phyloP scores from a whole-genome alignment of 1,139 yeast genomes.

The Candida sanyaensis region DNA sequence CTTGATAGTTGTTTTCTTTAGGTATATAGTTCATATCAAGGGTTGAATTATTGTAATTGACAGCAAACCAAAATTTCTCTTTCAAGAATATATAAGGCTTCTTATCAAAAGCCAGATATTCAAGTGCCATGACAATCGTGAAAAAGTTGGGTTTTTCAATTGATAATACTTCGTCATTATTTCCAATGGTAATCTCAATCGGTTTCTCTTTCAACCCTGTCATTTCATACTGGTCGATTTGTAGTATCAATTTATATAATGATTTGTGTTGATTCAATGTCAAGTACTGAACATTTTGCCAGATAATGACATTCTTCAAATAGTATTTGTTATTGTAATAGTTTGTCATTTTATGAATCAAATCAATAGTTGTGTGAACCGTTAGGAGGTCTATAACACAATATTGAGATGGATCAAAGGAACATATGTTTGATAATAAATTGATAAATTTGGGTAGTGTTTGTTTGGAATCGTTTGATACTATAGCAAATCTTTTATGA shows the following conservation, averaged over 20 bases:
- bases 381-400: slow-evolving; percentile 20
- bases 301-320: slow-evolving; percentile 22
- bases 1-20: slow-evolving; percentile 3
- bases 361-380: slow-evolving; percentile 12
- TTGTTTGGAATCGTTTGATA: slow-evolving; percentile 15
- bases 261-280: slow-evolving; percentile 22
- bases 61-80: slow-evolving; percentile 44
- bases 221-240: slow-evolving; percentile 34
- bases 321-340: slow-evolving; percentile 6
- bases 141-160: slow-evolving; percentile 24
- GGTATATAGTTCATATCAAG: slow-evolving; percentile 1
- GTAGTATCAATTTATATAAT: slow-evolving; percentile 28
- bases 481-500: slow-evolving; percentile 25
- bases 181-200: slow-evolving; percentile 7
- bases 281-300: slow-evolving; percentile 27
- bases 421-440: slow-evolving; percentile 9
- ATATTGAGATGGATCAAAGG: slow-evolving; percentile 15
- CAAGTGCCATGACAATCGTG: slow-evolving; percentile 28
- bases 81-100: slow-evolving; percentile 33
- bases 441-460: slow-evolving; percentile 9
- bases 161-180: slow-evolving; percentile 11
- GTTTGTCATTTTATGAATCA: slow-evolving; percentile 12
- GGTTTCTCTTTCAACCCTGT: slow-evolving; percentile 10
- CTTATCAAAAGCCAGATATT: slow-evolving; percentile 15
- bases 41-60: slow-evolving; percentile 8